Evolutionary conservation across 768 basidiomycete species (phyloP).

Genomic region (Lactarius hatsudake): DNA sequence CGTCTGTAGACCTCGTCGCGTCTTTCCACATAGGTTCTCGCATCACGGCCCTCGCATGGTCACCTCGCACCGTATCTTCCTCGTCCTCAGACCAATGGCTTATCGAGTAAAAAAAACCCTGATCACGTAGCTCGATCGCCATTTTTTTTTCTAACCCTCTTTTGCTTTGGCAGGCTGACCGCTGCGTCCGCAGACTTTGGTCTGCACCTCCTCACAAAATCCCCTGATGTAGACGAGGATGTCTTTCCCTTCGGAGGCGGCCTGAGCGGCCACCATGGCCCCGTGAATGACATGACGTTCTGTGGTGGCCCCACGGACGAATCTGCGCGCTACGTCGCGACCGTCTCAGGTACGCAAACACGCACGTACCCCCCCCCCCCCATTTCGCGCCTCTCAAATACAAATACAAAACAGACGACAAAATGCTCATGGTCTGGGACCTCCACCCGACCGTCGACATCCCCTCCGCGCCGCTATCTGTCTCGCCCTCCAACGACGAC

Average conservation of each 20-base stretch:
- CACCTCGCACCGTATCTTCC: slow-evolving; percentile 65
- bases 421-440: slow-evolving; percentile 86
- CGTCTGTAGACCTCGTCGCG: slow-evolving; percentile 51
- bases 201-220: slow-evolving; percentile 66
- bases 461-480: slow-evolving; percentile 40
- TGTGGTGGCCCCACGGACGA: slow-evolving; percentile 73
- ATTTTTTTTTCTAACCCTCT: slow-evolving; percentile 7
- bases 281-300: slow-evolving; percentile 74
- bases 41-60: slow-evolving; percentile 78
- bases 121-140: slow-evolving; percentile 5
- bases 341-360: slow-evolving; percentile 60
- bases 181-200: slow-evolving; percentile 68
- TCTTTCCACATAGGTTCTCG: slow-evolving; percentile 71
- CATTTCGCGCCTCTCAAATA: slow-evolving; percentile 2
- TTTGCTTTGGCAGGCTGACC: slow-evolving; percentile 48
- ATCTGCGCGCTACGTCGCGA: slow-evolving; percentile 70
- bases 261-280: slow-evolving; percentile 76
- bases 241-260: slow-evolving; percentile 76
- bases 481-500: slow-evolving; percentile 32
- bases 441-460: slow-evolving; percentile 56
- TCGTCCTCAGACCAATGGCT: slow-evolving; percentile 62
- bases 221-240: slow-evolving; percentile 45
- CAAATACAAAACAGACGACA: slow-evolving; percentile 55
- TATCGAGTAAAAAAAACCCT: slow-evolving; percentile 53
- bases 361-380: neutral